Percentiles rank a stretch among this genome's conserved stretches.
phyloP scores from a whole-genome alignment of 2,329 filamentous ascomycete genomes.

The Fusarium sp. region DNA sequence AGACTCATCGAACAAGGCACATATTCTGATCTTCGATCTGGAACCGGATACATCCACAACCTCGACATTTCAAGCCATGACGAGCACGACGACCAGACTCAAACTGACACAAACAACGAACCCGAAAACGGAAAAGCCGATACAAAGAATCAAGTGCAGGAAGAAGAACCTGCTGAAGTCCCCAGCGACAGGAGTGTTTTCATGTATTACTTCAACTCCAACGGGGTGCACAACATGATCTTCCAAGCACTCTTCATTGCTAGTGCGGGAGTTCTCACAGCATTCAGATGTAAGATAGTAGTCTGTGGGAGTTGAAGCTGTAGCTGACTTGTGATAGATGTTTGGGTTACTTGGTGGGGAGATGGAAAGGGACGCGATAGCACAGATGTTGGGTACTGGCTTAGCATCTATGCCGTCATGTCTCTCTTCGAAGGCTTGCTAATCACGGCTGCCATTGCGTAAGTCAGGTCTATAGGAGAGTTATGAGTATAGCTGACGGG shows the following conservation, averaged over 20 bases:
- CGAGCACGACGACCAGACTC: conserved; percentile 9
- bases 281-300: conserved; percentile 45
- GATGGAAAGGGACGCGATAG: conserved; percentile 46
- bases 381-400: conserved; percentile 48
- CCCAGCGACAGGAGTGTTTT: conserved; percentile 47
- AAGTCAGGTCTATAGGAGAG: not conserved
- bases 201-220: conserved; percentile 48
- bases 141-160: not conserved
- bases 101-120: not conserved
- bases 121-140: not conserved
- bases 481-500: conserved; percentile 10
- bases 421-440: conserved; percentile 43
- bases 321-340: conserved; percentile 28
- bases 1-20: conserved; percentile 57
- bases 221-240: conserved; percentile 38
- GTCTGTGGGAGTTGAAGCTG: rapidly evolving
- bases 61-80: conserved; percentile 51
- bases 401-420: conserved; percentile 47
- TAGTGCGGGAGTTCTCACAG: conserved; percentile 32
- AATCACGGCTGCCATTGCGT: conserved; percentile 48
- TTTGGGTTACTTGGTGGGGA: conserved; percentile 52
- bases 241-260: conserved; percentile 33
- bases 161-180: conserved; percentile 7
- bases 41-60: conserved; percentile 54
- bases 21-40: conserved; percentile 53